Conservation (phyloP, 1,139 yeast genomes). For the Geotrichum carabidarum region DNA sequence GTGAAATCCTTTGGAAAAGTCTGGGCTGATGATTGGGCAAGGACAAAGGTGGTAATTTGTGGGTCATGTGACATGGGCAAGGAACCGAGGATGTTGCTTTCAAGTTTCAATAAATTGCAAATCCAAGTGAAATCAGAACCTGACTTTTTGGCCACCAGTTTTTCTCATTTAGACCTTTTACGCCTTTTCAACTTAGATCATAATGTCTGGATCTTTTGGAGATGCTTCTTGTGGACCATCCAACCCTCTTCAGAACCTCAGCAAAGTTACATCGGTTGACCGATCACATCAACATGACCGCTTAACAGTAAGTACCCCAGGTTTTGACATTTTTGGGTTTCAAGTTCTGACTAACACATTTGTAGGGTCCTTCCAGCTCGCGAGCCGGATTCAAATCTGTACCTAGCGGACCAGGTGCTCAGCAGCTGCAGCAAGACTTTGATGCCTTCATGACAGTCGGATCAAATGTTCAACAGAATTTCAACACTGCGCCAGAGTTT, state of each 20-base stretch:
- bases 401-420: slow-evolving; percentile 4
- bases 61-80: not conserved
- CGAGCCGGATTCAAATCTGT: not conserved
- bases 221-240: slow-evolving; percentile 35
- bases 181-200: not conserved
- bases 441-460: slow-evolving; percentile 8
- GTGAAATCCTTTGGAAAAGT: not conserved
- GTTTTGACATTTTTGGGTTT: slow-evolving; percentile 9
- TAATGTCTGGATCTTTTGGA: slow-evolving; percentile 14
- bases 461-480: slow-evolving; percentile 9
- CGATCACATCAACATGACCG: slow-evolving; percentile 32
- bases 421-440: slow-evolving; percentile 16
- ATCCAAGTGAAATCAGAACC: not conserved
- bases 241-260: slow-evolving; percentile 34
- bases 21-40: not conserved
- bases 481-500: slow-evolving; percentile 21
- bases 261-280: slow-evolving; percentile 31
- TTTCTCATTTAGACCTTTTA: not conserved
- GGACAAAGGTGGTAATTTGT: not conserved
- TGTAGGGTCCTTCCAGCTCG: slow-evolving; percentile 11
- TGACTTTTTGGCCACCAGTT: too few species aligned
- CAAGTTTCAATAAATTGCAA: not conserved
- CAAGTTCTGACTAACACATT: slow-evolving; percentile 9
- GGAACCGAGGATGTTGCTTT: not conserved
- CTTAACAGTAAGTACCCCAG: slow-evolving; percentile 13